Base-by-base conservation (phyloP, 1,284 basidiomycete species). In the Tilletiopsis washingtonensis region DNA sequence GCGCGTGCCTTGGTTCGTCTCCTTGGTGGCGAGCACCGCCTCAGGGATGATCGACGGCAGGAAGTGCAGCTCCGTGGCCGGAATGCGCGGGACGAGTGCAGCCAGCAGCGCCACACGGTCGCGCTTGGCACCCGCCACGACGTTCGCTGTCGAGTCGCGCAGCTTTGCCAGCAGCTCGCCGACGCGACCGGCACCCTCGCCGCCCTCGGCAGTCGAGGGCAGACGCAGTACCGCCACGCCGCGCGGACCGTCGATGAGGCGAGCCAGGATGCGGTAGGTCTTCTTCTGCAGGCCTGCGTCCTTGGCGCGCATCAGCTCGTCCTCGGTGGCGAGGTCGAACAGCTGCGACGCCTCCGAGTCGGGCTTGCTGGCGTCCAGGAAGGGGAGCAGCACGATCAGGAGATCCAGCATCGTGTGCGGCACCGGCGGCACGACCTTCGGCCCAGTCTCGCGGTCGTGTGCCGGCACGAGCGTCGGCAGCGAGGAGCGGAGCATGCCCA, bases 11-110 rank as follows among this genome's bases (percentile, higher is more conserved):
- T 93, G 90, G 32, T 94, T 96, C 6, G 91, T 88, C 74, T 98
- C 94, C 74, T 98, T 99, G 24, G 91, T 97, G 1, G 89, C 91
- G n/a, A 99, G 77, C 3, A 97, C 86, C 14, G 88, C 90, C 76
- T 99, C 94, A 1, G 93, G 89, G 43, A 98, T 85, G 44, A 98
- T 77, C 2, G 84, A 83, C 2, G 90, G 87, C 43, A 99, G 82
- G 45, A 91, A 76, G 67, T 96, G 87, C 53, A 98, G 76, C 25
- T 84, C 80, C 15, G 82, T 80, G 1, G 81, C 74, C 0, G 87
- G 84, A 26, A 97, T 80, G 23, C 76, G 74, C 4, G 82, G 78
- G 17, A 96, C 79, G n/a, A 98, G 78, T 0, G 80, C 77, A 1
- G 82, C 76, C 38, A 97, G 78, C 2, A 98, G 77, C 50, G 81